Conservation (phyloP, 2,329 filamentous ascomycete genomes). For the Drechslera avenae region DNA sequence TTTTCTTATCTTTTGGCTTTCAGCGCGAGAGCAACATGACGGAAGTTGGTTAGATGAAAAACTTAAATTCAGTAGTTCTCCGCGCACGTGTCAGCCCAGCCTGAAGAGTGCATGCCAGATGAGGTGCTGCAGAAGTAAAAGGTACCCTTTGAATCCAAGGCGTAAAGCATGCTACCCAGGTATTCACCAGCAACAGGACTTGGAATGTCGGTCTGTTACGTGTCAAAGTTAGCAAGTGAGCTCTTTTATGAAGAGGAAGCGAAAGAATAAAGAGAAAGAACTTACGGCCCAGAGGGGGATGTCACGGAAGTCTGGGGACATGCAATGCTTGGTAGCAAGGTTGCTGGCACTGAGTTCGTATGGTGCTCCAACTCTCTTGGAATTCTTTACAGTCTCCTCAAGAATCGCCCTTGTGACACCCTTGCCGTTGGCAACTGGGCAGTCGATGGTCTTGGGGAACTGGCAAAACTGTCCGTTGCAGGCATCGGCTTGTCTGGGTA, state of each 20-base stretch:
- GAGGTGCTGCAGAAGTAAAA: conserved; percentile 1
- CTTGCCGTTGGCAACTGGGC: not conserved
- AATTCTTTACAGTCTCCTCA: no score
- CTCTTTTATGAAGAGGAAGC: not conserved
- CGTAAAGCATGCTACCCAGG: not conserved
- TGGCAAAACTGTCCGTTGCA: not conserved
- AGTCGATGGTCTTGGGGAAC: not conserved
- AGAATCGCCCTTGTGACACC: not conserved
- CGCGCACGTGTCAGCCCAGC: not conserved
- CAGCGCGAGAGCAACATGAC: no score
- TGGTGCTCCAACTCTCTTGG: not conserved
- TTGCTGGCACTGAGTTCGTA: not conserved
- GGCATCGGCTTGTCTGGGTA: not conserved
- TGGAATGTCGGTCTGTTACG: not conserved
- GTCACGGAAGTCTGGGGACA: no score
- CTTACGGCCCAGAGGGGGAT: conserved; percentile 3
- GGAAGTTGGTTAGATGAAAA: no score
- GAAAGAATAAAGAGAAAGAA: no score
- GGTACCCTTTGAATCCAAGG: not conserved
- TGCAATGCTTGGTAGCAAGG: not conserved
- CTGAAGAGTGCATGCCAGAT: not conserved
- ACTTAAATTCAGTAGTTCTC: not conserved
- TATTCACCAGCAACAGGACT: no score
- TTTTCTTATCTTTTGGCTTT: no score
- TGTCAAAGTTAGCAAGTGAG: not conserved